Conservation (phyloP, 2,329 filamentous ascomycete genomes). For the Monilinia fructicola region DNA sequence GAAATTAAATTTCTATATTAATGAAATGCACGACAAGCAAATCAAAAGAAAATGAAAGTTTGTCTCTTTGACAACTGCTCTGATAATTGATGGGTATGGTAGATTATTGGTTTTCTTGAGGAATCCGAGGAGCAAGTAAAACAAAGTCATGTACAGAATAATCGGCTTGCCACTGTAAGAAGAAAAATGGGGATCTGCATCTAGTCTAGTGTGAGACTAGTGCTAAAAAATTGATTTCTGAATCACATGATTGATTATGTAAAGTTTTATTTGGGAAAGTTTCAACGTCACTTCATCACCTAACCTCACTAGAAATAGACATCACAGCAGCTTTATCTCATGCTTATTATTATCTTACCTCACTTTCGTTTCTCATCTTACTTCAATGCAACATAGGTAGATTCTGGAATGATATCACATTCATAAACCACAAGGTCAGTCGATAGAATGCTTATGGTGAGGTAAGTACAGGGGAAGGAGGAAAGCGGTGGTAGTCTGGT, state of each 20-base stretch:
- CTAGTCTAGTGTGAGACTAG: slow-evolving; percentile 4
- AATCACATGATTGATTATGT: slow-evolving; percentile 7
- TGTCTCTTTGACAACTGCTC: slow-evolving; percentile 14
- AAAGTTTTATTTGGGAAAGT: neutral
- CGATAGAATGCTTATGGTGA: neutral
- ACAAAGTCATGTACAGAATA: slow-evolving; percentile 3
- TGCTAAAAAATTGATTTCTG: neutral
- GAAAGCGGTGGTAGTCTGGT: neutral
- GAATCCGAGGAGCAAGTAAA: slow-evolving; percentile 6
- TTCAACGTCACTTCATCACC: slow-evolving; percentile 1
- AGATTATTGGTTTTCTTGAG: neutral
- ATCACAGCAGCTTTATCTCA: neutral
- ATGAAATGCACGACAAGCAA: slow-evolving; percentile 5
- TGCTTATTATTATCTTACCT: neutral
- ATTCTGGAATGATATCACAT: neutral
- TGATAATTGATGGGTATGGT: slow-evolving; percentile 6
- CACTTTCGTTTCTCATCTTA: neutral
- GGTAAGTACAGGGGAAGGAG: neutral
- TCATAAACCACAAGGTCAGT: neutral
- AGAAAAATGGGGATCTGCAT: slow-evolving; percentile 8
- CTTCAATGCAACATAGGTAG: neutral
- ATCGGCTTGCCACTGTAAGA: slow-evolving; percentile 8
- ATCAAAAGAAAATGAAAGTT: slow-evolving; percentile 9
- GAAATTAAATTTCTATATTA: neutral
- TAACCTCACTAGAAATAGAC: neutral